Percentiles rank a stretch among this genome's conserved stretches.
phyloP scores from a whole-genome alignment of 495 filamentous ascomycete species.

The Penicillium canariense region DNA sequence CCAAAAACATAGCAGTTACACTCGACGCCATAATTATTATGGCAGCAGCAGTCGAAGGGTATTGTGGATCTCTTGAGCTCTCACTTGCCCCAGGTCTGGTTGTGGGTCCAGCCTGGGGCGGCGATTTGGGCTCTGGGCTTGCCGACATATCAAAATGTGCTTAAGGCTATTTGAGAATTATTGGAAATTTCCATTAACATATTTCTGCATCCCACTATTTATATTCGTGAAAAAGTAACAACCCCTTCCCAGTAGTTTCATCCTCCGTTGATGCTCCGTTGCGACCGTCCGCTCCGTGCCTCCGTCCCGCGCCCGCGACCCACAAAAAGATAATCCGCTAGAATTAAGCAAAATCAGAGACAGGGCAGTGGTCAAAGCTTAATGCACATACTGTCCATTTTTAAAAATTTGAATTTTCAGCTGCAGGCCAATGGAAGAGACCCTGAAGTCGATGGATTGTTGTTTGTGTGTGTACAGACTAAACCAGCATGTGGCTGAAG shows the following conservation, averaged over 20 bases:
- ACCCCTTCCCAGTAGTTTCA: not conserved
- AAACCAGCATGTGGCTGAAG: too few species aligned
- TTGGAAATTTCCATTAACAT: not conserved
- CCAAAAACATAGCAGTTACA: conserved; percentile 25
- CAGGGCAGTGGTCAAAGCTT: too few species aligned
- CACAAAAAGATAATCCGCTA: too few species aligned
- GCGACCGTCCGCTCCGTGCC: not conserved
- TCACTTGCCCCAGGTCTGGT: not conserved
- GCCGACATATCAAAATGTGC: not conserved
- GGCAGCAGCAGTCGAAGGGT: not conserved
- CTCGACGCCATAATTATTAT: conserved; percentile 27
- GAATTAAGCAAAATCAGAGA: too few species aligned
- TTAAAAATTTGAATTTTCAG: too few species aligned
- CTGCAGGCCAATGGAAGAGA: too few species aligned
- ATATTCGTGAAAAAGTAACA: not conserved
- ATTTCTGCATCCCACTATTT: not conserved
- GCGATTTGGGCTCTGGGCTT: not conserved
- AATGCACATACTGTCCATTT: too few species aligned
- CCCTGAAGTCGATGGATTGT: too few species aligned
- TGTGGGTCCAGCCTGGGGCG: too few species aligned
- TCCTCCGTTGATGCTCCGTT: not conserved
- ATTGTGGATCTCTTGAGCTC: not conserved
- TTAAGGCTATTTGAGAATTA: not conserved
- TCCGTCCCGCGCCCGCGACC: too few species aligned
- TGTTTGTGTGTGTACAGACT: too few species aligned